Evolutionary conservation across 768 basidiomycete species (phyloP).

Genomic region (Macrolepiota albuminosa): DNA sequence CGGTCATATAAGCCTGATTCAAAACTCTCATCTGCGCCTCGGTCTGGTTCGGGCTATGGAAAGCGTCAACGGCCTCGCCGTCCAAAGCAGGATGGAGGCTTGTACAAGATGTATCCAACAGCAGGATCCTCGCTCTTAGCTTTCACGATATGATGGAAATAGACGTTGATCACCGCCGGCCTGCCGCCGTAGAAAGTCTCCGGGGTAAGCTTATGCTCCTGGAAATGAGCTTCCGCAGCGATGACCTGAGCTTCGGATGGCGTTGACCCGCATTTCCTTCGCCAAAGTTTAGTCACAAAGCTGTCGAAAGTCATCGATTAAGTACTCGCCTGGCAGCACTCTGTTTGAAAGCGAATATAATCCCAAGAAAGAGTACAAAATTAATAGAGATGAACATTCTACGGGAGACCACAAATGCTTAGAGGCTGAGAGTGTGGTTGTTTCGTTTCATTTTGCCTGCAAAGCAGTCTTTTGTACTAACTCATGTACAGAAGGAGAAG

Average conservation of each 20-base stretch:
- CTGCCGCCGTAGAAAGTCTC: not conserved
- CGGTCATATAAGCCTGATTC: conserved; percentile 34
- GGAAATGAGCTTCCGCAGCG: conserved; percentile 11
- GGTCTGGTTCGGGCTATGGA: conserved; percentile 17
- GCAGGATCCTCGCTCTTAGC: conserved; percentile 19
- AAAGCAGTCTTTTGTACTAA: not conserved
- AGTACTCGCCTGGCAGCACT: not conserved
- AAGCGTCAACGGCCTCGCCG: not conserved
- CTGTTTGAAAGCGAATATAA: not conserved
- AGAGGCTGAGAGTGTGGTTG: not conserved
- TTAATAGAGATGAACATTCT: conserved; percentile 1
- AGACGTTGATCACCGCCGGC: conserved; percentile 1
- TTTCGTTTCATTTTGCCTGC: not conserved
- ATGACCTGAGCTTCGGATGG: conserved; percentile 7
- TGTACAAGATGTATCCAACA: conserved; percentile 39
- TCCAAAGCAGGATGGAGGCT: not conserved
- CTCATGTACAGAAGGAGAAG: not conserved
- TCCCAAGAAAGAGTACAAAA: not conserved
- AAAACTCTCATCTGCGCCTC: conserved; percentile 34
- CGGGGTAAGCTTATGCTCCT: conserved; percentile 7
- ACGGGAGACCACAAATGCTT: not conserved
- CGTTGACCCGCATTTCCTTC: conserved; percentile 9
- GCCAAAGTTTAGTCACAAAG: not conserved
- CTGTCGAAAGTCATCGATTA: not conserved
- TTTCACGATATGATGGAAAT: conserved; percentile 27